A percentile compares a stretch with the other conserved stretches of the same genome.
Conservation (phyloP, 2,329 filamentous ascomycete species). For the Fusarium clavum region DNA sequence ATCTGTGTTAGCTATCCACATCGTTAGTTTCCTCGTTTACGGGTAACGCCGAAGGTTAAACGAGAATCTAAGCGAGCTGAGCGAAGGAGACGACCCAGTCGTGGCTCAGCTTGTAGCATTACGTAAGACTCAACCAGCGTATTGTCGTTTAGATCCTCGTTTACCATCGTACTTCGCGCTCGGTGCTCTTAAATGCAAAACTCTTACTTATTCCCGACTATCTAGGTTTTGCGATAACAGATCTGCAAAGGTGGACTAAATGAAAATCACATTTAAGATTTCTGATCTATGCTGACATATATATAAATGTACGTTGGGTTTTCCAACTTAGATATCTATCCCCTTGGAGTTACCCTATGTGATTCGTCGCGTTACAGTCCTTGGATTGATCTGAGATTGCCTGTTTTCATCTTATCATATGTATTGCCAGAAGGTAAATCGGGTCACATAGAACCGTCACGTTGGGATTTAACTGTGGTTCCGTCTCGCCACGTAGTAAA, state of each 20-base stretch:
- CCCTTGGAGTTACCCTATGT: neutral
- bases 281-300: too few relatives aligned
- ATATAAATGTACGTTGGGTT: too few relatives aligned
- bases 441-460: too few relatives aligned
- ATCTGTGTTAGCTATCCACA: neutral
- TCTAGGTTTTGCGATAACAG: neutral
- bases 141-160: neutral
- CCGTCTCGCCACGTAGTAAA: too few relatives aligned
- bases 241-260: too few relatives aligned
- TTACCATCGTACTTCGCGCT: neutral
- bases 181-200: neutral
- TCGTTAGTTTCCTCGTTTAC: neutral
- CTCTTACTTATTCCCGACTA: neutral
- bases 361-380: neutral
- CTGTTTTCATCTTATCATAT: neutral
- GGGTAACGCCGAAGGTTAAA: neutral
- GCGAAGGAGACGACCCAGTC: neutral
- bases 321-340: too few relatives aligned
- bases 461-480: too few relatives aligned
- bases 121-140: neutral
- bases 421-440: neutral
- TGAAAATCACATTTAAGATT: too few relatives aligned
- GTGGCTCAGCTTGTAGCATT: neutral
- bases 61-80: neutral
- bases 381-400: too few relatives aligned